phyloP scores from a whole-genome alignment of 129 eudicot species.

The Centella asiatica region DNA sequence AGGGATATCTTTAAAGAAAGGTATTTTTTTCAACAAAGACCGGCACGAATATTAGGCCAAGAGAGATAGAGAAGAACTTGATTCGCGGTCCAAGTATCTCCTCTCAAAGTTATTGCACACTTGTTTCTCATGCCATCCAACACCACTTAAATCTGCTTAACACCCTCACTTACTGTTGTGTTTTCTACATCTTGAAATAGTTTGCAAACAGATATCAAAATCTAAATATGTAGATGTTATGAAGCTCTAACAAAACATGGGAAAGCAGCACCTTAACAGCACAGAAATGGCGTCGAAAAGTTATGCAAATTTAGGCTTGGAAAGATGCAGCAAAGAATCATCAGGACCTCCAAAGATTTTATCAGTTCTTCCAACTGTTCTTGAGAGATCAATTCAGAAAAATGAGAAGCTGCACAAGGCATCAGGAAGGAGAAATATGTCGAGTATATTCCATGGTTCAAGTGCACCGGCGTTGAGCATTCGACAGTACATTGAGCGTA shows the following conservation, averaged over 20 bases:
- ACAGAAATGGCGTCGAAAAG: constrained; percentile 17
- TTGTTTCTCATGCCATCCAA: not conserved
- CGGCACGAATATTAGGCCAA: not conserved
- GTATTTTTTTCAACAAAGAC: not conserved
- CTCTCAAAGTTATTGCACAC: not conserved
- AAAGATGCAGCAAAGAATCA: constrained; percentile 1
- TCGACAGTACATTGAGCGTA: constrained; percentile 53
- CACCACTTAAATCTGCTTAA: not conserved
- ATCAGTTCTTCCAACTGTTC: constrained; percentile 30
- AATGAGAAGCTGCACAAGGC: constrained; percentile 37
- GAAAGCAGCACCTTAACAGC: constrained; percentile 4
- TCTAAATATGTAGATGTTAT: no score
- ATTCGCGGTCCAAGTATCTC: not conserved
- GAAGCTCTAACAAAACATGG: constrained; percentile 3
- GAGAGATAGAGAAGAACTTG: constrained; percentile 7
- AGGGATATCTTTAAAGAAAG: not conserved
- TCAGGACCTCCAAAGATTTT: constrained; percentile 31
- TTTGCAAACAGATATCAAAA: no score
- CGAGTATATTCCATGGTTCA: constrained; percentile 58
- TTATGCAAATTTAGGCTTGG: constrained; percentile 32
- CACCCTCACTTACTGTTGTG: no score
- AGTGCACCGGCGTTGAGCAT: constrained; percentile 53
- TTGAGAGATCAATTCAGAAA: constrained; percentile 34
- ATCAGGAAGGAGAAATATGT: constrained; percentile 25
- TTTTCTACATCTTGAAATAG: no score